A percentile compares a stretch with the other conserved stretches of the same genome.
These are phyloP conservation scores for Penicillium canescens DNA, from an alignment of 495 filamentous ascomycete species.

Conservation along the genomic window DNA sequence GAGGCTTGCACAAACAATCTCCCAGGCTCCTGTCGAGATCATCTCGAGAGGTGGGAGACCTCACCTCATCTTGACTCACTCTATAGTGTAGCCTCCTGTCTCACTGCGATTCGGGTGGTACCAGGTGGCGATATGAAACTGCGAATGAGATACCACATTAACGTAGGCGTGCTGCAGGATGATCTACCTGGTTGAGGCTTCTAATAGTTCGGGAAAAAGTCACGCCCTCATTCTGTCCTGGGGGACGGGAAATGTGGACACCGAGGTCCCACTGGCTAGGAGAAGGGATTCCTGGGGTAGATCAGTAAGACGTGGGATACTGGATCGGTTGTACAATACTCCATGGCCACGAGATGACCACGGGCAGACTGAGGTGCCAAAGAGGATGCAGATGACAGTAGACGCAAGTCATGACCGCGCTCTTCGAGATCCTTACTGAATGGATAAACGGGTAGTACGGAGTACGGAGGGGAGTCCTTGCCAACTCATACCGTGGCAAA, in stretches of 20 bases:
- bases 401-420: slow-evolving; percentile 6
- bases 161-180: neutral
- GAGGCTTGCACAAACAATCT: slow-evolving; percentile 8
- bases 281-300: neutral
- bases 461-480: neutral
- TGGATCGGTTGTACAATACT: neutral
- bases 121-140: slow-evolving; percentile 17
- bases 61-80: slow-evolving; percentile 1
- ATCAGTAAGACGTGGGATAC: neutral
- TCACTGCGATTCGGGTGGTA: slow-evolving; percentile 20
- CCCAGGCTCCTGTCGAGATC: slow-evolving; percentile 3
- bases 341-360: slow-evolving; percentile 8
- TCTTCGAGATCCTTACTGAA: slow-evolving; percentile 3
- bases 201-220: slow-evolving; percentile 1
- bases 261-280: neutral
- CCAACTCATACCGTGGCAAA: slow-evolving; percentile 18
- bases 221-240: neutral
- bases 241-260: neutral
- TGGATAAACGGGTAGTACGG: neutral
- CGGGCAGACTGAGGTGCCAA: slow-evolving; percentile 15
- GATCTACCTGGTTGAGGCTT: neutral
- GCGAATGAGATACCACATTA: slow-evolving; percentile 4
- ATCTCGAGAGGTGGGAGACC: neutral
- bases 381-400: slow-evolving; percentile 20
- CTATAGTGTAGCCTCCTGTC: slow-evolving; percentile 5